Conservation (phyloP, 2,329 filamentous ascomycete genomes). For the Coniella lustricola region DNA sequence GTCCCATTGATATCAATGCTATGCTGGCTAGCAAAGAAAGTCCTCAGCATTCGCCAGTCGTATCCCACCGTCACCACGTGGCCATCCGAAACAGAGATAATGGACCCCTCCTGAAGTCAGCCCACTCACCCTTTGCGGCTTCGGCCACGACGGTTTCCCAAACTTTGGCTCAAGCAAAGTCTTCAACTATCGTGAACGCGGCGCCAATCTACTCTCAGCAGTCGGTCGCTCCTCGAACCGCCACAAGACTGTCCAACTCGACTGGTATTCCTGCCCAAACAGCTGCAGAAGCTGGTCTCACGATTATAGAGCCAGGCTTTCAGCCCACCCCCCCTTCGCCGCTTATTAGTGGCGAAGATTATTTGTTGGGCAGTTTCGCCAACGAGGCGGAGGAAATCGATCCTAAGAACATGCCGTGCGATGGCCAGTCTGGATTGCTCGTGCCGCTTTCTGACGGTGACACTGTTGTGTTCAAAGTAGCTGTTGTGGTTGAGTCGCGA, state of each 20-base stretch:
- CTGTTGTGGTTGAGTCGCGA: neutral
- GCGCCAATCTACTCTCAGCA: too few relatives aligned
- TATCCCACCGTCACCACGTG: neutral
- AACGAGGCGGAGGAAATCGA: neutral
- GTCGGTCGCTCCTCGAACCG: neutral
- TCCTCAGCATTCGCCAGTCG: neutral
- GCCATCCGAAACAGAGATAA: too few relatives aligned
- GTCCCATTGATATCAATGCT: slow-evolving; percentile 2
- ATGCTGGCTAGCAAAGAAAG: neutral
- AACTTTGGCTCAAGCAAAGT: neutral
- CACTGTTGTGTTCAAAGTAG: neutral
- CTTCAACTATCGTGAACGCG: too few relatives aligned
- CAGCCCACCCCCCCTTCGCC: too few relatives aligned
- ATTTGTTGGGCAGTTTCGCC: too few relatives aligned
- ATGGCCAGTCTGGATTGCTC: too few relatives aligned
- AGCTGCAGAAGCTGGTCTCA: too few relatives aligned
- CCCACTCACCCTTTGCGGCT: too few relatives aligned
- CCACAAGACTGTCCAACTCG: neutral
- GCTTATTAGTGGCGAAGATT: too few relatives aligned
- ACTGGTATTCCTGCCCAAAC: too few relatives aligned
- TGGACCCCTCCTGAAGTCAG: too few relatives aligned
- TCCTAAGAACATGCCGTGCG: neutral
- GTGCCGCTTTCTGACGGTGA: neutral
- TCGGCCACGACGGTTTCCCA: neutral
- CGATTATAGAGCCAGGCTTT: too few relatives aligned